Evolutionary conservation across 768 basidiomycete species (phyloP).

Genomic region (Xanthoconium purpureum): DNA sequence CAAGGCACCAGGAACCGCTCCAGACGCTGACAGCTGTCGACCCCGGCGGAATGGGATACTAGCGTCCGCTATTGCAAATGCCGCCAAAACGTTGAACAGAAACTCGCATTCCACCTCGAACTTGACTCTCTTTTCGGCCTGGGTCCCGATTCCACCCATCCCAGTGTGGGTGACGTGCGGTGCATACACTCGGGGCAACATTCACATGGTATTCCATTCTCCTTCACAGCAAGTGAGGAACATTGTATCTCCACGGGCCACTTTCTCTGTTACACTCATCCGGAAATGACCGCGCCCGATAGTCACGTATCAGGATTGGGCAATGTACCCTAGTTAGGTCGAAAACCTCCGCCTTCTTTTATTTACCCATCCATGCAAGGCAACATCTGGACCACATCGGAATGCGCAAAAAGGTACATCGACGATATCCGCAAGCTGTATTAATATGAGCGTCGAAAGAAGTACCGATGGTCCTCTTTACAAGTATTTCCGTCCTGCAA

Average conservation of each 20-base stretch:
- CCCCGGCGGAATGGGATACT: conserved; percentile 3
- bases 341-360: not conserved
- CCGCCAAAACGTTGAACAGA: not conserved
- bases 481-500: not conserved
- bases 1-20: conserved; percentile 24
- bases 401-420: not conserved
- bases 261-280: not conserved
- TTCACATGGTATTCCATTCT: not conserved
- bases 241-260: not conserved
- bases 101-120: not conserved
- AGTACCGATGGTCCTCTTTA: not conserved
- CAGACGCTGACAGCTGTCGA: not conserved
- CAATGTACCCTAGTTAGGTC: conserved; percentile 9
- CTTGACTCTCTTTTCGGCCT: not conserved
- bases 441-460: not conserved
- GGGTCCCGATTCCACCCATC: no score
- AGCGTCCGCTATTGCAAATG: not conserved
- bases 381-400: not conserved
- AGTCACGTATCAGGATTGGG: conserved; percentile 8
- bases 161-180: not conserved
- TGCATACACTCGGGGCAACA: not conserved
- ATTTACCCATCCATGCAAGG: not conserved
- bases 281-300: conserved; percentile 13
- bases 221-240: not conserved
- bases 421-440: not conserved